Evolutionary conservation across 352 stramenopile species (phyloP), one percentile per base, ranked within the genome.

Genomic region (Globisporangium okanoganense): DNA sequence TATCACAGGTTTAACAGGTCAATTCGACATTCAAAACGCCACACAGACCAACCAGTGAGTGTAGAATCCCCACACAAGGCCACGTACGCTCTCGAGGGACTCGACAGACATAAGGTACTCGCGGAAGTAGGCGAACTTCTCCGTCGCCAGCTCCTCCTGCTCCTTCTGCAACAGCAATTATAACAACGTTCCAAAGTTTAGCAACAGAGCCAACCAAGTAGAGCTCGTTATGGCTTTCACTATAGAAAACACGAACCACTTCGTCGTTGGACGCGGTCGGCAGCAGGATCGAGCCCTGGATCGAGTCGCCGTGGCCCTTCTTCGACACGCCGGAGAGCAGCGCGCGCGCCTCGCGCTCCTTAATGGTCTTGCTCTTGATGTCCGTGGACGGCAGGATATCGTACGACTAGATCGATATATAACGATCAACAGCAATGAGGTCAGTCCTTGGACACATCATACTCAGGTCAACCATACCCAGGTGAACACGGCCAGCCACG

Each of bases 81-180:
- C 41, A 85, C 82, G 62, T 78, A 92, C 82, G 52, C 68, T 84
- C 43, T 90, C 81, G 25, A 92, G 76, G 24, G 69, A 71, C 29
- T 90, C 73, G 50, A 90, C 76, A 31, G 81, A 76, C 67, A 92
- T 73, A 54, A 88, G 74, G 58, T 94, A 94, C 55, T 94, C 85
- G 61, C 85, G 82, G 50, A 86, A 88, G 60, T 86, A 94, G 2
- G 76, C 81, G 56, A 92, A 94, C 68, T 92, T 94, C 56, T 94
- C 83, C 22, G 61, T 71, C 14, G 62, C 45, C 12, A 58, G 50
- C 27, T 91, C 82, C 44, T 64, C 72, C 29, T 60, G 71, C 24
- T 87, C 79, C 70, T 91, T 72, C 59, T 61, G 29, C 48, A 64
- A 64, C 6, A 13, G 24, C 16, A n/a, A 22, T 12, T 20, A 22